Conservation (phyloP, 129 eudicot genomes). For the Flaveria robusta region DNA sequence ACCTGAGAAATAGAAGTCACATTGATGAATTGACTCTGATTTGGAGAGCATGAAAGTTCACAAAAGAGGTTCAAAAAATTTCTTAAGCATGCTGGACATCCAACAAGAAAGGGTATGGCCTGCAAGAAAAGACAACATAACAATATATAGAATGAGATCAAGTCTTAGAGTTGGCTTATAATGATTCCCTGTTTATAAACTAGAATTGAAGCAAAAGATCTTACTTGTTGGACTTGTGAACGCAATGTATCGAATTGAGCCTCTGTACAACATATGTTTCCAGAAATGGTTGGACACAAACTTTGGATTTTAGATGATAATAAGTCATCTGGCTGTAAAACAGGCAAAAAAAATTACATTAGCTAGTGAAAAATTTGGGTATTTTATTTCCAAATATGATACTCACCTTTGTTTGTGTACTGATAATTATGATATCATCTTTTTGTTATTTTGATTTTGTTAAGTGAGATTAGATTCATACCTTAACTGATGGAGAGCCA, state of each 20-base stretch:
- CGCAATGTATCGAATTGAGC: slow-evolving; percentile 79
- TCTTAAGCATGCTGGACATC: slow-evolving; percentile 99
- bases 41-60: slow-evolving; percentile 94
- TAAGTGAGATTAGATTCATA: slow-evolving; percentile 11
- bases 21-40: slow-evolving; percentile 91
- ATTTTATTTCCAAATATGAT: background rate
- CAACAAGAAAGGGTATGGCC: slow-evolving; percentile 97
- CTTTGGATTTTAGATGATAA: slow-evolving; percentile 92
- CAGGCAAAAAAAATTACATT: slow-evolving; percentile 3
- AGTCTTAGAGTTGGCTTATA: slow-evolving; percentile 16
- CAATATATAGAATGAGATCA: slow-evolving; percentile 11
- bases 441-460: background rate
- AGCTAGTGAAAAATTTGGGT: slow-evolving; percentile 8
- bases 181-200: slow-evolving; percentile 6
- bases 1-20: slow-evolving; percentile 84
- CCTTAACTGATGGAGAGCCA: slow-evolving; percentile 82
- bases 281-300: slow-evolving; percentile 93
- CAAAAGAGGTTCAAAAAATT: slow-evolving; percentile 96
- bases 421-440: background rate
- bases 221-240: slow-evolving; percentile 94
- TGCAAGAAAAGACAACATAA: slow-evolving; percentile 44
- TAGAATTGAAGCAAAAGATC: slow-evolving; percentile 24
- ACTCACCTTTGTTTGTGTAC: background rate
- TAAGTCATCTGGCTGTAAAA: slow-evolving; percentile 73
- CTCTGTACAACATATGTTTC: slow-evolving; percentile 96